Evolutionary conservation across 2,329 filamentous ascomycete genomes (phyloP).

Genomic region (Orbilia oligospora): DNA sequence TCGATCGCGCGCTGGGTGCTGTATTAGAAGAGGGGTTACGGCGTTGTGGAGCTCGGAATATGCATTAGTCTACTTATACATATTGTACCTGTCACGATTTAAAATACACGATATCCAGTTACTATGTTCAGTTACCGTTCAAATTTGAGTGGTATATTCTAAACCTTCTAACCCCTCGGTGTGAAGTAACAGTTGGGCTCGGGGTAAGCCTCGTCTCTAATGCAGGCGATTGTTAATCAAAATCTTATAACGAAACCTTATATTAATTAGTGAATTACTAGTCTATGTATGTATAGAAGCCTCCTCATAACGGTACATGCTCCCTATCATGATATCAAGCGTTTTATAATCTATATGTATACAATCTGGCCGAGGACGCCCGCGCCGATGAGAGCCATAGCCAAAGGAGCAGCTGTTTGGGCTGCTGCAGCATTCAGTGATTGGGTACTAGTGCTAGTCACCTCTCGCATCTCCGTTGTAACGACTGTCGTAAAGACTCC

Average conservation of each 20-base stretch:
- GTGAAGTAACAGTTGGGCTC: no score
- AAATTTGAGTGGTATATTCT: no score
- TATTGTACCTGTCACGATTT: no score
- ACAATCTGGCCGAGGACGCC: conserved; percentile 47
- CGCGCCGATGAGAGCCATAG: conserved; percentile 22
- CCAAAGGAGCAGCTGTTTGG: conserved; percentile 33
- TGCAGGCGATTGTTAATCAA: no score
- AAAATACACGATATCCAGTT: no score
- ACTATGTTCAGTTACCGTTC: no score
- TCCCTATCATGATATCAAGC: no score
- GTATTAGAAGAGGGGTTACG: no score
- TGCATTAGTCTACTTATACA: no score
- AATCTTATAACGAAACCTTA: not conserved
- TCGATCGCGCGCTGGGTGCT: not conserved
- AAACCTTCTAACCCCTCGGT: no score
- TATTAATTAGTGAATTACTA: conserved; percentile 17
- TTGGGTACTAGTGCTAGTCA: conserved; percentile 4
- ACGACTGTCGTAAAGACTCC: conserved; percentile 1
- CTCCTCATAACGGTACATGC: not conserved
- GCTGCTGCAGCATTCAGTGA: conserved; percentile 34
- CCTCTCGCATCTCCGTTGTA: conserved; percentile 13
- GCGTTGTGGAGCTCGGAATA: no score
- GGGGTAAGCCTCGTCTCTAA: no score
- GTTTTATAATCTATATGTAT: not conserved
- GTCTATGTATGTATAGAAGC: not conserved